phyloP scores from a whole-genome alignment of 2,329 filamentous ascomycete genomes.

The Escovopsis sp. region DNA sequence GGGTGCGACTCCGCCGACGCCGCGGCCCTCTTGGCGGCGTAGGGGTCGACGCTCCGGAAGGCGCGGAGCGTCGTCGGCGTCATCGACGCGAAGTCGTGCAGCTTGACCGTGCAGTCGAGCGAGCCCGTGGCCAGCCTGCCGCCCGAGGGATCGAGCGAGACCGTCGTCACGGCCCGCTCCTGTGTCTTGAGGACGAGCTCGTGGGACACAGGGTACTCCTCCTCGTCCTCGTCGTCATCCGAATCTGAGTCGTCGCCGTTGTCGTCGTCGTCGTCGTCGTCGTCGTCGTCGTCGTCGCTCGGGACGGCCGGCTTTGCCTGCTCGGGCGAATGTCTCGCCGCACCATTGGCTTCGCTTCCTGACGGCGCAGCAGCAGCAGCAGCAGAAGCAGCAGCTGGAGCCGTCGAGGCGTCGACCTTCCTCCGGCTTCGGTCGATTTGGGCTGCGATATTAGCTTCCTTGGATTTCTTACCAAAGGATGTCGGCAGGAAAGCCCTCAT shows the following conservation, averaged over 20 bases:
- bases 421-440: slow-evolving; percentile 72
- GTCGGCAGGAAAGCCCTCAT: slow-evolving; percentile 65
- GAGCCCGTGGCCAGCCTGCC: slow-evolving; percentile 79
- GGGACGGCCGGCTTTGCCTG: slow-evolving; percentile 4
- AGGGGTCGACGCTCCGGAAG: slow-evolving; percentile 85
- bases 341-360: no score
- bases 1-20: slow-evolving; percentile 70
- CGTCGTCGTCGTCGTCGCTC: slow-evolving; percentile 11
- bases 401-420: slow-evolving; percentile 14
- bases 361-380: slow-evolving; percentile 2
- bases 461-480: slow-evolving; percentile 71
- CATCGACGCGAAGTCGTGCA: slow-evolving; percentile 93
- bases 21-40: slow-evolving; percentile 51
- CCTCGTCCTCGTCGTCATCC: slow-evolving; percentile 54
- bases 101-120: slow-evolving; percentile 76
- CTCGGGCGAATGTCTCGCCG: no score
- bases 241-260: slow-evolving; percentile 32
- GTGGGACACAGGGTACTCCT: slow-evolving; percentile 85
- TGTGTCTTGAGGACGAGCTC: slow-evolving; percentile 89
- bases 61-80: slow-evolving; percentile 86
- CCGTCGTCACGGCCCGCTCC: slow-evolving; percentile 68
- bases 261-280: slow-evolving; percentile 30
- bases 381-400: no score
- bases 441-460: slow-evolving; percentile 55
- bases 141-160: slow-evolving; percentile 73